Base-by-base conservation (phyloP, 345 rosid species). In the Pugionium cornutum region DNA sequence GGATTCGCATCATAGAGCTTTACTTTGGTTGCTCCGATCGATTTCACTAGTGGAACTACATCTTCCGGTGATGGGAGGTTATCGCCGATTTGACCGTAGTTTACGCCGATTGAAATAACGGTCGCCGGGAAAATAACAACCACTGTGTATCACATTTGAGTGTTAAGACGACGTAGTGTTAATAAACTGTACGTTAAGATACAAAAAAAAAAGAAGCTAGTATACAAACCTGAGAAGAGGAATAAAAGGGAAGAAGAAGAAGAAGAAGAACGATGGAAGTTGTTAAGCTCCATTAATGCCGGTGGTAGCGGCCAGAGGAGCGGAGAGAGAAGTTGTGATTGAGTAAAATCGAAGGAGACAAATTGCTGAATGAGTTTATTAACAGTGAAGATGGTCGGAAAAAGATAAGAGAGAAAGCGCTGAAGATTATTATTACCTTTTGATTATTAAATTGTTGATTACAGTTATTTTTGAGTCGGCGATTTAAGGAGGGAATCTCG, bases 1-100 rank as follows among this genome's bases (percentile, higher is more conserved):
- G 89, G 85, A 78, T 88, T 85, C 7, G 99, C 89, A 34, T 94
- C 99, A 75, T 90, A 94, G 10, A 94, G 89, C 74, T 90, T 94
- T 7, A 90, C 84, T 63, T 81, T 82, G 0, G 87, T 82, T 53
- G 86, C 97, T 10, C 97, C 97, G 28, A 94, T 70, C 2, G 99
- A 84, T 73, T 88, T 94, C 9, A 88, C 83, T 1, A 89, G 80
- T 0, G 95, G 96, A 2, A 94, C 77, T 26, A 84, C 97, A 26
- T 82, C 68, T 2, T 81, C 80, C 10, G 99, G 96, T 1, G 86
- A 3, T 0, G 97, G 96, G 4, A 94, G 89, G 40, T 94, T 85
- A 74, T 90, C 77, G 6, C 90, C 97, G 41, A 94, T 85, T 45
- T 88, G 97, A 18, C 99, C 97, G 63, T 94, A 94, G 78, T 94